Evolutionary conservation across 805 yeast genomes (phyloP).

Genomic region (Myxozyma nipponensis): DNA sequence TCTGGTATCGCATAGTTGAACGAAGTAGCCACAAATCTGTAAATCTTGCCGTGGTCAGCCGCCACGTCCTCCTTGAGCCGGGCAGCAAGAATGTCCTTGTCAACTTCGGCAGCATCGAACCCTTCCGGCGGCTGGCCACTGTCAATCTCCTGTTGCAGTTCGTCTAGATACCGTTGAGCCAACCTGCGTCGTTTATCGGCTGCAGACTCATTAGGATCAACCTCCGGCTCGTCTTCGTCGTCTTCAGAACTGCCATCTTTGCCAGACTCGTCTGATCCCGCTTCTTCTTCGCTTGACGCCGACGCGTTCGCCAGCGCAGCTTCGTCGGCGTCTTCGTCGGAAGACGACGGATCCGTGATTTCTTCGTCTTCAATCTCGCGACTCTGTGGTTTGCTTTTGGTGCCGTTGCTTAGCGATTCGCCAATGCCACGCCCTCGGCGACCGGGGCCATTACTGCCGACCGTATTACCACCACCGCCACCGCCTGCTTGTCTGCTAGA

Average conservation of each 20-base stretch:
- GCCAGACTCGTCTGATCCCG: constrained; percentile 25
- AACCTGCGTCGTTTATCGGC: constrained; percentile 92
- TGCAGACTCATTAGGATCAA: constrained; percentile 55
- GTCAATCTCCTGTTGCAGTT: constrained; percentile 55
- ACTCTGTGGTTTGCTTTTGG: neutral
- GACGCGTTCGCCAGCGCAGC: constrained; percentile 26
- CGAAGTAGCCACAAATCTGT: constrained; percentile 42
- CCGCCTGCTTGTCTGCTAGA: no score
- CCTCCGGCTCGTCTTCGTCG: constrained; percentile 53
- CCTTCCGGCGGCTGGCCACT: constrained; percentile 41
- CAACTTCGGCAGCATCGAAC: constrained; percentile 88
- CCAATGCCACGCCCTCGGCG: neutral
- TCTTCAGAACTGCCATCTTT: constrained; percentile 24
- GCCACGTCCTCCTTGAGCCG: constrained; percentile 86
- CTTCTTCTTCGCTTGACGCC: constrained; percentile 28
- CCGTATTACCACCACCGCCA: neutral
- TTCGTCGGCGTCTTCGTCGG: constrained; percentile 17
- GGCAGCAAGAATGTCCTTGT: constrained; percentile 75
- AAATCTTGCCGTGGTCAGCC: constrained; percentile 79
- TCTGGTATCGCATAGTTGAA: constrained; percentile 11
- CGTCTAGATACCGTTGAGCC: constrained; percentile 87
- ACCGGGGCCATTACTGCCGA: neutral
- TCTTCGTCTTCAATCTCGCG: constrained; percentile 25
- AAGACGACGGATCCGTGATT: constrained; percentile 27
- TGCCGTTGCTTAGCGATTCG: neutral